Conservation (phyloP, 1,139 yeast species). For the Debaryomyces nepalensis region DNA sequence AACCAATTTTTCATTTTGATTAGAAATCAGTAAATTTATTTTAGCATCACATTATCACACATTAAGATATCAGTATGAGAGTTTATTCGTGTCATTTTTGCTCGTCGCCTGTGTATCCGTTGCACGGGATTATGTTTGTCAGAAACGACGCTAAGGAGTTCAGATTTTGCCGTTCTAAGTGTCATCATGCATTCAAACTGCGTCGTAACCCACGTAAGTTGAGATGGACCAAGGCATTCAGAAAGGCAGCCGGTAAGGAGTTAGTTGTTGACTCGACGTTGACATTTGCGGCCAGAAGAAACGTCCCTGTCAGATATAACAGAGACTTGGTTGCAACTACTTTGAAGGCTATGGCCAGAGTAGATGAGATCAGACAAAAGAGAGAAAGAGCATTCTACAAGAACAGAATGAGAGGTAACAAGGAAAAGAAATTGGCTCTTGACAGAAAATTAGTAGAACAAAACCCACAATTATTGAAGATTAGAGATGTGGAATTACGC, state of each 20-base stretch:
- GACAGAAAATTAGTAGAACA: constrained; percentile 88
- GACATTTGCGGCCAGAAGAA: constrained; percentile 96
- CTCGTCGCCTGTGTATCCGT: constrained; percentile 96
- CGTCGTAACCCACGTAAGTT: constrained; percentile 98
- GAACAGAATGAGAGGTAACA: constrained; percentile 99
- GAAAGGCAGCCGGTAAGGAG: constrained; percentile 99
- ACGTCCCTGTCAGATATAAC: constrained; percentile 96
- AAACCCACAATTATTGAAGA: constrained; percentile 85
- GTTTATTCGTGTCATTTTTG: constrained; percentile 95
- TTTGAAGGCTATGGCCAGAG: constrained; percentile 91
- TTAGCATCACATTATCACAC: constrained; percentile 10
- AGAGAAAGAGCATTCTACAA: constrained; percentile 98
- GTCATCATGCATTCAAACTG: constrained; percentile 96
- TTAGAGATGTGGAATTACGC: constrained; percentile 91
- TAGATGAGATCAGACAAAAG: constrained; percentile 93
- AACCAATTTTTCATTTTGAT: constrained; percentile 7
- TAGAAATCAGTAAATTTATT: constrained; percentile 8
- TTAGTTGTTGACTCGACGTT: constrained; percentile 96
- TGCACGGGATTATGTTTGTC: constrained; percentile 97
- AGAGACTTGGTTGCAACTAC: constrained; percentile 95
- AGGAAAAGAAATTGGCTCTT: constrained; percentile 79
- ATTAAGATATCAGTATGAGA: constrained; percentile 60
- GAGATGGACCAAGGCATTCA: constrained; percentile 98
- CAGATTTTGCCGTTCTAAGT: constrained; percentile 95
- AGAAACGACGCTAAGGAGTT: constrained; percentile 98